Evolutionary conservation across 2,329 filamentous ascomycete genomes (phyloP), one percentile per base, ranked within the genome.

Genomic region (Clonostachys solani): DNA sequence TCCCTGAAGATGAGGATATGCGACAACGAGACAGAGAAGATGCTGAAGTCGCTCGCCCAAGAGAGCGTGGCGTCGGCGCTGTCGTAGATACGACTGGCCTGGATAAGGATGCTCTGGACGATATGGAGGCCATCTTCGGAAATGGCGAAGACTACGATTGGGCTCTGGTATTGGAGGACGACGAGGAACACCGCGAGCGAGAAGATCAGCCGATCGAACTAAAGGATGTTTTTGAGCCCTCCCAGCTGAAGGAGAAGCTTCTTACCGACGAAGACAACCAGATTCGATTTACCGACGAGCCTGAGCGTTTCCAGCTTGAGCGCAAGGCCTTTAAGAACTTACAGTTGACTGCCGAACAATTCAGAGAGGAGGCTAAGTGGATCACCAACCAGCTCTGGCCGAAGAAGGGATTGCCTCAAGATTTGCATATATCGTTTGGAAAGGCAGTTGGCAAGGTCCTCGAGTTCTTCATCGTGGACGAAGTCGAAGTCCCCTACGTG

Each of bases 201-300:
- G 87, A 89, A 51, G 89, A 95, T 54, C 88, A 92, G 58, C 85
- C 86, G 41, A 82, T 97, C 40, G 90, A 96, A 66, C 80, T 99
- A 52, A 96, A 97, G 71, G 92, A 99, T 63, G 92, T 99, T 44
- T 99, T 99, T 59, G 94, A 99, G 67, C 94, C 94, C 1, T 95
- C 92, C 4, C 91, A 99, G 64, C 80, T 99, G 37, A 85, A 87
- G 48, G 94, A 99, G 69, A 92, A 90, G 69, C 87, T 97, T 65
- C 81, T 99, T 56, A 99, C 94, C 9, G 94, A 97, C 49, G 91
- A 92, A 53, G 94, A 99, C 65, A 95, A 97, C 64, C 73, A 83
- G 49, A 96, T 99, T 54, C 89, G 94, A 43, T 83, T 86, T 60
- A 84, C 81, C 17, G 94, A 99, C 63, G 86, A 96, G 55, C 94